A percentile compares a stretch with the other conserved stretches of the same genome.
Conservation (phyloP, 2,329 filamentous ascomycete genomes). For the Parastagonospora nodorum region DNA sequence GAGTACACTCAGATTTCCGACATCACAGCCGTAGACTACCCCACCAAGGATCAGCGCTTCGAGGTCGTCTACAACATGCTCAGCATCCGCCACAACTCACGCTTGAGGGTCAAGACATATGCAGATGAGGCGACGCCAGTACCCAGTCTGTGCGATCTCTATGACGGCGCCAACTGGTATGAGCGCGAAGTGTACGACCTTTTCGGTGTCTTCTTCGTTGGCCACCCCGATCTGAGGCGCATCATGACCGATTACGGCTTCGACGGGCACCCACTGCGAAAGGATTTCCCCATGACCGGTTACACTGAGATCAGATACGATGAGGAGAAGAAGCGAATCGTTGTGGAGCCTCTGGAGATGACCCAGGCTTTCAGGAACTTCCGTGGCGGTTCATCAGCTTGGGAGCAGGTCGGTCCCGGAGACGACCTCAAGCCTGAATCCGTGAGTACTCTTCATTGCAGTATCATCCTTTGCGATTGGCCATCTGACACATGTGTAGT, state of each 20-base stretch:
- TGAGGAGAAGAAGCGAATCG: conserved; percentile 99
- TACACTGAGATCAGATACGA: conserved; percentile 99
- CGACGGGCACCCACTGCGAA: conserved; percentile 93
- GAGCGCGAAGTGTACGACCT: conserved; percentile 97
- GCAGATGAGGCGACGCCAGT: conserved; percentile 94
- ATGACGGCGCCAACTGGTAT: conserved; percentile 97
- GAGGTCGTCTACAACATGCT: conserved; percentile 98
- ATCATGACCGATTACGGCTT: conserved; percentile 99
- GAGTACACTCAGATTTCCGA: conserved; percentile 94
- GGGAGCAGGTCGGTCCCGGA: conserved; percentile 74
- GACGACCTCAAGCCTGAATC: conserved; percentile 76
- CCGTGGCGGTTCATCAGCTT: conserved; percentile 73
- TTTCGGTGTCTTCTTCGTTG: conserved; percentile 95
- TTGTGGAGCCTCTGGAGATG: conserved; percentile 95
- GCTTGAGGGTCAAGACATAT: conserved; percentile 98
- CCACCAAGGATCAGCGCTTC: conserved; percentile 92
- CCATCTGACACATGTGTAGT: conserved; percentile 52
- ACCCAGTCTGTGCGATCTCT: conserved; percentile 83
- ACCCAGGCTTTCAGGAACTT: conserved; percentile 99
- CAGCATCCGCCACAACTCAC: conserved; percentile 92
- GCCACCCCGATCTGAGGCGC: conserved; percentile 90
- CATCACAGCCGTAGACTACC: conserved; percentile 94
- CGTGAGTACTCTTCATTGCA: conserved; percentile 42
- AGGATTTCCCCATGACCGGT: conserved; percentile 96
- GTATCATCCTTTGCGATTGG: background rate